phyloP scores from a whole-genome alignment of 495 filamentous ascomycete genomes.

The Aspergillus taichungensis region DNA sequence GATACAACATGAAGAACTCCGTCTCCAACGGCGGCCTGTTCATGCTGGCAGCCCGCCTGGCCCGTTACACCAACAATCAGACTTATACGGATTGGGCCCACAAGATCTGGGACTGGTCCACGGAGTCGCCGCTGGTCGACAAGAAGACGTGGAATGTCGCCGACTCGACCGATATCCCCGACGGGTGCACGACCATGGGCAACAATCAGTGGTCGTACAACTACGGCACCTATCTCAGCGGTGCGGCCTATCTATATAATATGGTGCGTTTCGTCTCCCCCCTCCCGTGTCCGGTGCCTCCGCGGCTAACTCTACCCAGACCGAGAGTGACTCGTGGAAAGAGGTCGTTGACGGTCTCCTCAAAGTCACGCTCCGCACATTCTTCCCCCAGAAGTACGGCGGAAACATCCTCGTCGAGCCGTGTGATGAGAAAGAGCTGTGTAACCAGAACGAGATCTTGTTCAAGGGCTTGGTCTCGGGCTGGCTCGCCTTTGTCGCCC shows the following conservation, averaged over 20 bases:
- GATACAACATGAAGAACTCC: constrained; percentile 59
- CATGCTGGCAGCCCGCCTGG: constrained; percentile 59
- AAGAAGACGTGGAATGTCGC: constrained; percentile 51
- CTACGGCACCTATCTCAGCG: constrained; percentile 57
- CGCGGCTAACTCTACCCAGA: constrained; percentile 31
- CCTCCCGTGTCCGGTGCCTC: neutral
- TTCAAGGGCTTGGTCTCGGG: constrained; percentile 75
- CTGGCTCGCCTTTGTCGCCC: constrained; percentile 65
- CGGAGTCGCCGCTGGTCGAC: constrained; percentile 42
- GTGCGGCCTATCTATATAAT: constrained; percentile 67
- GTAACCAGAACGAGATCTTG: constrained; percentile 64
- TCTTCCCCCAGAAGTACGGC: constrained; percentile 45
- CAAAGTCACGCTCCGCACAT: constrained; percentile 41
- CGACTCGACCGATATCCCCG: constrained; percentile 39
- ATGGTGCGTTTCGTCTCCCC: constrained; percentile 26
- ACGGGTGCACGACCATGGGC: constrained; percentile 46
- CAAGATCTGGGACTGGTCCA: constrained; percentile 59
- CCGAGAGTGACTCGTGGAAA: constrained; percentile 47
- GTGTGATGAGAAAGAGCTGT: constrained; percentile 54
- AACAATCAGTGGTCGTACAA: constrained; percentile 61
- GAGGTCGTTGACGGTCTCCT: constrained; percentile 48
- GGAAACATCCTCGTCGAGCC: constrained; percentile 56
- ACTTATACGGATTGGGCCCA: constrained; percentile 61
- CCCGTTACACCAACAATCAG: constrained; percentile 53
- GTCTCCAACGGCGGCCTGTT: constrained; percentile 64